Base-by-base conservation (phyloP, 805 yeast genomes). In the Nakazawaea peltata region DNA sequence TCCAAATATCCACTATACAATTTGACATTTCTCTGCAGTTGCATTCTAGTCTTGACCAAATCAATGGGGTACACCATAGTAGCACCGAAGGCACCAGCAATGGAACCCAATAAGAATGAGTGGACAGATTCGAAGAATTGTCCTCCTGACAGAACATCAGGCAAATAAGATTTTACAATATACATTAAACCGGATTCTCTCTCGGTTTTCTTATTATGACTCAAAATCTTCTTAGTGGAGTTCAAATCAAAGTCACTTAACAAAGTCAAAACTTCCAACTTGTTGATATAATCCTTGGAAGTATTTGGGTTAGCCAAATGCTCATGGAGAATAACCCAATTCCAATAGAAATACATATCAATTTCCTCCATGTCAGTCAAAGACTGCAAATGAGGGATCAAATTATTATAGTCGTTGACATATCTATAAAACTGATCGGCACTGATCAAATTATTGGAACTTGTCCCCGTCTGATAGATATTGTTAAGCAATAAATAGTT, bases 41-140 rank as follows among this genome's bases (percentile, higher is more conserved):
- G 98, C 94, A 90, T 86, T 57, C 97, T 76, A 4, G 98, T 90
- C 63, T 90, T 90, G 44, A 90, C 87, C 55, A 92, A 67, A 61
- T 90, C 98, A 46, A 92, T 92, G 22, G 98, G 98, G 56, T 90
- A 90, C 29, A 90, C 98, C 12, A 82, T 84, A 5, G 96, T 85
- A n/a, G 98, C 97, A 43, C 98, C 98, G 58, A 90, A 77, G 48
- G 96, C 92, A 40, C 98, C 98, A 22, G 98, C 97, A 33, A 88
- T 70, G 3, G 97, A 86, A 13, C 98, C 98, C 40, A 90, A 65
- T 21, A 82, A 63, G 58, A 90, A 90, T 40, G 94, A 86, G 60
- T 88, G 85, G 37, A 80, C 69, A 7, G 95, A 84, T 52, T 84
- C 94, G 43, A 90, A 85, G 33, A 90, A 77, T 46, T 82, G 73